These are phyloP conservation scores for Fusarium pseudoanthophilum DNA, from an alignment of 2,329 filamentous ascomycete genomes.

Conservation along the genomic window DNA sequence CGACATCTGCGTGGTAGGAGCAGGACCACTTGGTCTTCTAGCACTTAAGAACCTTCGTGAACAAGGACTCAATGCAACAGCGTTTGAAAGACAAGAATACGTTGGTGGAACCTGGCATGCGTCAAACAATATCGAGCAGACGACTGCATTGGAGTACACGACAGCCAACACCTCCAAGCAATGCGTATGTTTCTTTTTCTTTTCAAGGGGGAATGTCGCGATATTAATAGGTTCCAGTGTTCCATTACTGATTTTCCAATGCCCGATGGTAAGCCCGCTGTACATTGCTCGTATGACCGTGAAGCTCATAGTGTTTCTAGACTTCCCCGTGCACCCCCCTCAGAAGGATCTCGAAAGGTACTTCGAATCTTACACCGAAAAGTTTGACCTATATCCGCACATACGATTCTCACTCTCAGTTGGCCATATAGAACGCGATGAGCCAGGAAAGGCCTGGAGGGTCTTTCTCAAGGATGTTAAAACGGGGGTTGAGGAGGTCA, in stretches of 20 bases:
- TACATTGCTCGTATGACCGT: background rate
- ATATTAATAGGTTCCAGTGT: slow-evolving; percentile 33
- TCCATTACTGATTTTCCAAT: slow-evolving; percentile 51
- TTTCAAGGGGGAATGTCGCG: background rate
- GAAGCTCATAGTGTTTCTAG: slow-evolving; percentile 3
- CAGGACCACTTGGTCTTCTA: slow-evolving; percentile 51
- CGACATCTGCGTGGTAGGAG: slow-evolving; percentile 45
- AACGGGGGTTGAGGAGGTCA: slow-evolving; percentile 28
- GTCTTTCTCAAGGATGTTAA: slow-evolving; percentile 43
- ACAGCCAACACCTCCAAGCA: slow-evolving; percentile 48
- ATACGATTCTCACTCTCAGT: slow-evolving; percentile 46
- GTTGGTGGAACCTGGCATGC: slow-evolving; percentile 57
- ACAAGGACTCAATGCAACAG: slow-evolving; percentile 55
- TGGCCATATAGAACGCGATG: slow-evolving; percentile 42
- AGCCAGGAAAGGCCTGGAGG: slow-evolving; percentile 42
- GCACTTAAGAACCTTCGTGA: slow-evolving; percentile 56
- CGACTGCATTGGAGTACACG: slow-evolving; percentile 49
- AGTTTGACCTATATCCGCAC: slow-evolving; percentile 45
- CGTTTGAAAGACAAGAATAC: slow-evolving; percentile 54
- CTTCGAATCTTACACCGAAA: slow-evolving; percentile 47
- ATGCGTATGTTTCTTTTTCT: slow-evolving; percentile 32
- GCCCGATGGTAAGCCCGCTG: slow-evolving; percentile 37
- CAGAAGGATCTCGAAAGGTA: slow-evolving; percentile 47
- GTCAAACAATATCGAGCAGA: slow-evolving; percentile 48
- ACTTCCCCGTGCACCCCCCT: slow-evolving; percentile 41